Base-by-base conservation (phyloP, 768 basidiomycete genomes). In the Vararia minispora region DNA sequence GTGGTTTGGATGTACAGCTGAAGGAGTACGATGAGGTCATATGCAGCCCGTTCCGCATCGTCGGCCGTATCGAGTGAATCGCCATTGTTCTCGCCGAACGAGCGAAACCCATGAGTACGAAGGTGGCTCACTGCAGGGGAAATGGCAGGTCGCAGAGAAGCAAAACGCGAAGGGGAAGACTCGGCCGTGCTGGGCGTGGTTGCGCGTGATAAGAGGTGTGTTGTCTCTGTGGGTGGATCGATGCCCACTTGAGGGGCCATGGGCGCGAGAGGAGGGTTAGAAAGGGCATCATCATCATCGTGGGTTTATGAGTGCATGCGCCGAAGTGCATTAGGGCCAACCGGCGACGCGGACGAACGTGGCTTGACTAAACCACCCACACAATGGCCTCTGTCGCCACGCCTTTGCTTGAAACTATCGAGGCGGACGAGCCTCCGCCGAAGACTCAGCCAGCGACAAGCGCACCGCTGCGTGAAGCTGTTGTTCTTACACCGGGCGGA, bases 321-420 rank as follows among this genome's bases (percentile, higher is more conserved):
- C n/a, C n/a, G n/a, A n/a, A n/a, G n/a, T n/a, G n/a, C n/a, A n/a
- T n/a, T n/a, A n/a, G n/a, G n/a, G n/a, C n/a, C n/a, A n/a, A n/a
- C n/a, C 18, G 17, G 24, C 31, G 25, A 33, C 31, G 14, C 14
- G 10, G 31, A 32, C 31, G 12, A 32, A 10, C 10, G 16, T 16
- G 30, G 13, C 13, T 7, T 28, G 36, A 37, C 24, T 37, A 21
- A 29, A 38, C 18, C 27, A 16, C 28, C 27, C 13, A 33, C 23
- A 24, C 40, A 50, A 47, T 38, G 31, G 81, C 80, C 79, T 75
- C 69, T 59, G 64, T 62, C 37, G 61, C 68, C 21, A 69, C 76
- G 22, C 81, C 84, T 16, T 63, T 88, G 35, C 65, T 88, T 32
- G 69, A 80, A 42, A 62, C 83, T 24, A 94, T 94, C 40, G 90